Evolutionary conservation across 2,329 filamentous ascomycete genomes (phyloP), one percentile per base, ranked within the genome.

Genomic region (Trichoderma breve): DNA sequence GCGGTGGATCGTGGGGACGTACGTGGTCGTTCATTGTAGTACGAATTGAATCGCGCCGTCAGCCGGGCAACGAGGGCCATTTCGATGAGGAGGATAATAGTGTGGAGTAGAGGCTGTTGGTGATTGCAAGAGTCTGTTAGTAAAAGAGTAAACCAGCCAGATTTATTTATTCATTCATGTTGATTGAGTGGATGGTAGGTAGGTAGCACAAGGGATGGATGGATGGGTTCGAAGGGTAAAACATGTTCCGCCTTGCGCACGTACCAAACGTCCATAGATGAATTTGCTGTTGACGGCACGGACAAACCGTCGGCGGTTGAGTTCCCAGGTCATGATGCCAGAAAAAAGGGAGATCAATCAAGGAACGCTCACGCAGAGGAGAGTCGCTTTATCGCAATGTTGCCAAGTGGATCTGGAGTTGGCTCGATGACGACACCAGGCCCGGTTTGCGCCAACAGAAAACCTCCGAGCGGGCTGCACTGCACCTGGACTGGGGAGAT

Each of bases 1-100:
- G 28, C 24, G 15, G 26, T 18, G 7, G 11, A 6, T 12, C 47
- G 57, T 68, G 61, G 26, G 24, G 68, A 80, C 87, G 76, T 86
- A 95, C 93, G 86, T 79, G 95, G 96, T 79, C 93, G 92, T 79
- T 94, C 91, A 76, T 93, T 91, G 88, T 98, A 99, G 85, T 97
- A 97, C 76, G 90, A 88, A 83, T 97, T 98, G 87, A 97, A 99
- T 80, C 94, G 93, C 77, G 93, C 89, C 60, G 91, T 91, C 70
- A 99, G 85, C 75, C 96, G 88, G 76, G 92, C 93, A 74, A 95
- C 89, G 81, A 97, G 90, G 72, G 90, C 90, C 90, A 98, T 93
- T 83, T 99, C 92, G 83, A 97, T 88, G 58, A 98, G 82, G 81
- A 97, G 92, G 74, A 98, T 88, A 78, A 97, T 86, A 73, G 90